A percentile compares a stretch with the other conserved stretches of the same genome.
Conservation (phyloP, 345 rosid species). For the Geranium brycei region DNA sequence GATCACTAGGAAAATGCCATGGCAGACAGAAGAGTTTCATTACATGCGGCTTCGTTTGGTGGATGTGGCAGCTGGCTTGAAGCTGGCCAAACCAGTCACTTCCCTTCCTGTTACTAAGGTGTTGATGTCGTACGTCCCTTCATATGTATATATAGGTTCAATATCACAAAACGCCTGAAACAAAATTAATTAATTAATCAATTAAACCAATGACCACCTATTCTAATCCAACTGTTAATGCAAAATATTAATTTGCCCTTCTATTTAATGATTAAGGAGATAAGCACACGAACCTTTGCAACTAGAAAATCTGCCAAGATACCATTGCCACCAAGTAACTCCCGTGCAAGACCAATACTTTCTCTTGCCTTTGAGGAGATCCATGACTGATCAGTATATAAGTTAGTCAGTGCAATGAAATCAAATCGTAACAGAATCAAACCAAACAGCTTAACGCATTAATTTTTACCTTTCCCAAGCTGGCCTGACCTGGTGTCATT, state of each 20-base stretch:
- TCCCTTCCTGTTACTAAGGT: slow-evolving; percentile 82
- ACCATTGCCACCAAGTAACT: slow-evolving; percentile 93
- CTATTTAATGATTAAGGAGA: not conserved
- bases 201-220: not conserved
- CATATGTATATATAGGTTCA: slow-evolving; percentile 90
- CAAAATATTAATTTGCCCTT: not conserved
- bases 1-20: no score
- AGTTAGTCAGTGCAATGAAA: not conserved
- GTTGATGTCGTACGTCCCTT: slow-evolving; percentile 93
- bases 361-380: slow-evolving; percentile 65
- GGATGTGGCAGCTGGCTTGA: slow-evolving; percentile 44
- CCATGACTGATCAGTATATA: slow-evolving; percentile 52
- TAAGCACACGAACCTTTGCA: slow-evolving; percentile 53
- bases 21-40: not conserved
- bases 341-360: slow-evolving; percentile 70
- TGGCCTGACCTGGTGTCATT: slow-evolving; percentile 92
- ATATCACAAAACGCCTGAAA: slow-evolving; percentile 92
- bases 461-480: slow-evolving; percentile 78
- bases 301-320: slow-evolving; percentile 73
- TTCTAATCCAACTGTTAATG: not conserved
- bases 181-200: not conserved
- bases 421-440: not conserved
- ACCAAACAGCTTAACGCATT: not conserved
- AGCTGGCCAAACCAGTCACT: slow-evolving; percentile 76
- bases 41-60: slow-evolving; percentile 57